phyloP scores from a whole-genome alignment of 345 rosid species.

The Chamaenerion angustifolium region DNA sequence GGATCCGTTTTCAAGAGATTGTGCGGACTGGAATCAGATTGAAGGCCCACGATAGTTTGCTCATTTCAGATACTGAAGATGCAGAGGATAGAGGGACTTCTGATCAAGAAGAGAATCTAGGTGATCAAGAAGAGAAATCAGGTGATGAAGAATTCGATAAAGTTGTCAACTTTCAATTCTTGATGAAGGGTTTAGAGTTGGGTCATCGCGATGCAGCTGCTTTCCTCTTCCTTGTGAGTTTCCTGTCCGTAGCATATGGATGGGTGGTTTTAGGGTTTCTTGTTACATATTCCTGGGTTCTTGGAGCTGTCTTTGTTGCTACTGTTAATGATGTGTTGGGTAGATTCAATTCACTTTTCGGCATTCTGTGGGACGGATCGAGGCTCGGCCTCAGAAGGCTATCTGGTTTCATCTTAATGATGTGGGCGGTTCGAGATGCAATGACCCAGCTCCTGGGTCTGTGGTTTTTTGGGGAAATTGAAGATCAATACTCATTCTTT shows the following conservation, averaged over 20 bases:
- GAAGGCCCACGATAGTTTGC: constrained; percentile 14
- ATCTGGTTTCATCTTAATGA: constrained; percentile 70
- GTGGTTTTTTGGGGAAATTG: constrained; percentile 79
- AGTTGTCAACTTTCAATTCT: constrained; percentile 40
- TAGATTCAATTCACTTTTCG: constrained; percentile 37
- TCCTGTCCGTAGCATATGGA: constrained; percentile 78
- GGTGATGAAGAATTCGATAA: constrained; percentile 27
- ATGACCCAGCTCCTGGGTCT: constrained; percentile 72
- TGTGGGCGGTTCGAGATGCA: constrained; percentile 90
- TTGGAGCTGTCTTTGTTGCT: constrained; percentile 59
- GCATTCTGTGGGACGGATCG: constrained; percentile 59
- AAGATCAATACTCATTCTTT: constrained; percentile 80
- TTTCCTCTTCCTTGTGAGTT: constrained; percentile 54
- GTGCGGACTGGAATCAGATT: constrained; percentile 44
- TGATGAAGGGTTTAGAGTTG: constrained; percentile 54
- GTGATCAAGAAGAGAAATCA: constrained; percentile 17
- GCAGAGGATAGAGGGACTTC: constrained; percentile 6
- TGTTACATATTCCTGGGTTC: constrained; percentile 62
- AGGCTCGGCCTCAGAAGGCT: constrained; percentile 67
- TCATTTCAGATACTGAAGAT: constrained; percentile 1
- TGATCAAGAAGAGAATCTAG: constrained; percentile 14
- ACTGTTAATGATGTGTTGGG: constrained; percentile 55
- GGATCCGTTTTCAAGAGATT: constrained; percentile 36
- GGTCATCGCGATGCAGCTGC: constrained; percentile 62
- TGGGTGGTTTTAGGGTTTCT: constrained; percentile 88